These are phyloP conservation scores for Haematococcus sp. DNA, from an alignment of 139 green algal genomes.

Conservation along the genomic window DNA sequence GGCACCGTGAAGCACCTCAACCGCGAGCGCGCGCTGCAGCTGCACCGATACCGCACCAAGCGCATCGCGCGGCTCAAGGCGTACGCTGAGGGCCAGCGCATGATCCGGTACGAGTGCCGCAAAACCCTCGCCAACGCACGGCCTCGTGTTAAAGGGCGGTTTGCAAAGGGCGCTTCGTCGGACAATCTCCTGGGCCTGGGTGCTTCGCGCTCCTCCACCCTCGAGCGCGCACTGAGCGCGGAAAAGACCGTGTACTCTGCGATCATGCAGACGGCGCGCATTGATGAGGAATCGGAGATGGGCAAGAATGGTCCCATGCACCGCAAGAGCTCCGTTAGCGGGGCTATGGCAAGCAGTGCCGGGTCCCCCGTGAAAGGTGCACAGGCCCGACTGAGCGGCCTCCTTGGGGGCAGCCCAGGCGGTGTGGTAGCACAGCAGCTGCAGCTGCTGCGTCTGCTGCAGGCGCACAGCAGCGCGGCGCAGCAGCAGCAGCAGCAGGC, in stretches of 20 bases:
- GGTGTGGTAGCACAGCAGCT: constrained; percentile 1
- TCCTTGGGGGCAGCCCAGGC: too few species aligned
- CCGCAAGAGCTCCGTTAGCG: too few species aligned
- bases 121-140: constrained; percentile 46
- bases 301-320: too few species aligned
- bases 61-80: constrained; percentile 15
- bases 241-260: background rate
- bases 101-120: constrained; percentile 45
- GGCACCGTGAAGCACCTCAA: constrained; percentile 13
- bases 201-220: background rate
- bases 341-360: too few species aligned
- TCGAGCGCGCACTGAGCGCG: too few species aligned
- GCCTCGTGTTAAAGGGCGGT: constrained; percentile 39
- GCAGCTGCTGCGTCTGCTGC: background rate
- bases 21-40: constrained; percentile 12
- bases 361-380: too few species aligned
- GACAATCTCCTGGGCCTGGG: background rate
- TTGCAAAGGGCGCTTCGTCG: constrained; percentile 17
- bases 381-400: too few species aligned
- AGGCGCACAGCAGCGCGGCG: background rate
- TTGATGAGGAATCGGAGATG: background rate
- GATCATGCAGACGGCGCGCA: background rate
- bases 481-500: constrained; percentile 5
- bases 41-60: constrained; percentile 21
- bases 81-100: constrained; percentile 19